Base-by-base conservation (phyloP, 768 basidiomycete genomes). In the Naganishia kalamii region DNA sequence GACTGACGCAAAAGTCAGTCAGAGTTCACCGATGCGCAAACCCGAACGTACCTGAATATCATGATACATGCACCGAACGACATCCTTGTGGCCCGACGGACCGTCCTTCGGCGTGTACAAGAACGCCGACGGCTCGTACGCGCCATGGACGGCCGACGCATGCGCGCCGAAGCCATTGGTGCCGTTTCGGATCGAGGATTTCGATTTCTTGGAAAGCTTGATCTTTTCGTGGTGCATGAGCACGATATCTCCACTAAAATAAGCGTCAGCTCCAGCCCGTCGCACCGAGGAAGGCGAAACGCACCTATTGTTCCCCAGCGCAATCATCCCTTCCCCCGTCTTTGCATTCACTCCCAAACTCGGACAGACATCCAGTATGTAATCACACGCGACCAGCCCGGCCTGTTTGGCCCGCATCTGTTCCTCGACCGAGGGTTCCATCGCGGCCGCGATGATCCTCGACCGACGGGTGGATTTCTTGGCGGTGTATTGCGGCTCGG, bases 241-340 rank as follows among this genome's bases (percentile, higher is more conserved):
- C 27, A 78, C 67, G 44, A 78, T 73, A 54, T 78, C 77, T 5
- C 77, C 77, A 6, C 75, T 76, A 49, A 59, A 35, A 19, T 21
- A 46, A 48, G 33, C 60, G 13, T 30, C 52, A 41, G 4, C 40
- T 33, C 37, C 5, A 32, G 30, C 48, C 49, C 29, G 7, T 46
- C 15, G n/a, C 23, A 3, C 40, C 32, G 7, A 54, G n/a, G 25
- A 32, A 52, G 17, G 12, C 13, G 3, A 2, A 4, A 72, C 74
- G 61, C 41, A 77, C 73, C 72, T 73, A 59, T 78, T 78, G 25
- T 70, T 72, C 1, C 77, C 77, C n/a, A 73, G 67, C 3, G 70
- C 73, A 7, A 68, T 67, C 47, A 78, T 71, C 11, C 72, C 70
- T 47, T 51, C 69, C 5, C 75, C 74, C 8, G 54, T 50, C 44